A percentile compares a stretch with the other conserved stretches of the same genome.
Conservation (phyloP, 1,139 yeast species). For the Pneumocystis jirovecii region DNA sequence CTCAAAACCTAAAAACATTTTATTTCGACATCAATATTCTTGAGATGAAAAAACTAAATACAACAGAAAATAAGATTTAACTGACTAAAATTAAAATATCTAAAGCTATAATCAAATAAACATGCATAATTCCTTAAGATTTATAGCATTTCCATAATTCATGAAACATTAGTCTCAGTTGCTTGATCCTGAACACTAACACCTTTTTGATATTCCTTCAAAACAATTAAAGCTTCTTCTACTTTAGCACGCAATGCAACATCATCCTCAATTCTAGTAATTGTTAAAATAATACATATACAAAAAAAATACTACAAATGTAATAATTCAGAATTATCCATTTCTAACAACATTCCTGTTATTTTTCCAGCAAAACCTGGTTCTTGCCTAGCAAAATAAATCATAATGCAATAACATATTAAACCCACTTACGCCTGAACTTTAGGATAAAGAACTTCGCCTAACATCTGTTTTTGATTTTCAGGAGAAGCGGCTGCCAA, state of each 20-base stretch:
- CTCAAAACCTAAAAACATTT: not conserved
- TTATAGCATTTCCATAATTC: not conserved
- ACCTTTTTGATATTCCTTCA: conserved; percentile 40
- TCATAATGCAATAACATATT: not conserved
- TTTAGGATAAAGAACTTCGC: conserved; percentile 95
- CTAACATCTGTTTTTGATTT: conserved; percentile 91
- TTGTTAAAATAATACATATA: not conserved
- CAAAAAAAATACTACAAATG: conserved; percentile 39
- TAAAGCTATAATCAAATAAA: not conserved
- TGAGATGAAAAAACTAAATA: not conserved
- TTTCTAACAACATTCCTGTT: conserved; percentile 97
- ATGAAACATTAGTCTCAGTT: not conserved
- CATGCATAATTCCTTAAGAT: not conserved
- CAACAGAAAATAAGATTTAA: not conserved
- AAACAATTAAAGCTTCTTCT: conserved; percentile 88
- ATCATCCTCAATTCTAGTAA: conserved; percentile 46
- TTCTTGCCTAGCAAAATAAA: conserved; percentile 27
- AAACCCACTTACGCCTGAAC: conserved; percentile 47
- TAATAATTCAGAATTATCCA: conserved; percentile 83
- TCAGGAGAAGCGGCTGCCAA: conserved; percentile 39
- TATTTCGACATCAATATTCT: not conserved
- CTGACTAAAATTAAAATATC: not conserved
- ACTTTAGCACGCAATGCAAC: conserved; percentile 82
- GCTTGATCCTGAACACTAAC: not conserved
- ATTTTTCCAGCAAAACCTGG: conserved; percentile 97